Conservation (phyloP, 805 yeast genomes). For the Teunomyces tritomae region DNA sequence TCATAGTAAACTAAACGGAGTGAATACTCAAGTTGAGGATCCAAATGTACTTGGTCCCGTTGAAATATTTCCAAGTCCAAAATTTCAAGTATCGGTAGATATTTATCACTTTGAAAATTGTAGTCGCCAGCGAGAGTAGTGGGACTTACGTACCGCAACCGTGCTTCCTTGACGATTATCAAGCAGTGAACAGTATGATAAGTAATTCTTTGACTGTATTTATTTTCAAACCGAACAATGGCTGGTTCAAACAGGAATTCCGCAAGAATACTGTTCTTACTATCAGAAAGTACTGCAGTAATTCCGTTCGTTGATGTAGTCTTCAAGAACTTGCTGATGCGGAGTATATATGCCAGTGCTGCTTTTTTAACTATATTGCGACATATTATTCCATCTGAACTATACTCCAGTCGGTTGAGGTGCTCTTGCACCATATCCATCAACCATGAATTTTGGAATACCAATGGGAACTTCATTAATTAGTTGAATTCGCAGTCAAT, state of each 20-base stretch:
- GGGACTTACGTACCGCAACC: constrained; percentile 19
- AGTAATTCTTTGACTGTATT: constrained; percentile 33
- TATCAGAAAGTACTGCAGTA: constrained; percentile 32
- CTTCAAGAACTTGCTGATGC: constrained; percentile 25
- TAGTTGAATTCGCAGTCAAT: not conserved
- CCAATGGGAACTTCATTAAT: constrained; percentile 15
- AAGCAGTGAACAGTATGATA: constrained; percentile 24
- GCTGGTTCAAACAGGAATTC: constrained; percentile 26
- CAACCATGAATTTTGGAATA: constrained; percentile 27
- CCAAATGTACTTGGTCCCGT: constrained; percentile 25
- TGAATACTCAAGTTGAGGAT: not conserved
- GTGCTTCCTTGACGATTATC: constrained; percentile 27
- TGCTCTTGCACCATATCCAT: constrained; percentile 8
- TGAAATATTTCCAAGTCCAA: constrained; percentile 28
- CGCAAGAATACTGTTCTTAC: constrained; percentile 28
- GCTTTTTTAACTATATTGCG: not conserved
- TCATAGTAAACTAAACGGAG: not conserved
- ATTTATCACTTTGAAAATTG: constrained; percentile 6
- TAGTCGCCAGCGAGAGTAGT: not conserved
- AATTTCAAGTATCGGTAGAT: constrained; percentile 27
- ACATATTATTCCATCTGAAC: constrained; percentile 5
- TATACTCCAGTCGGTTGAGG: constrained; percentile 7
- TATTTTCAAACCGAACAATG: constrained; percentile 28
- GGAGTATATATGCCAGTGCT: constrained; percentile 7
- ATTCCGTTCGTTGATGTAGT: constrained; percentile 21